Evolutionary conservation across 495 filamentous ascomycete species (phyloP), one percentile per base, ranked within the genome.

Genomic region (Aspergillus biplanus): DNA sequence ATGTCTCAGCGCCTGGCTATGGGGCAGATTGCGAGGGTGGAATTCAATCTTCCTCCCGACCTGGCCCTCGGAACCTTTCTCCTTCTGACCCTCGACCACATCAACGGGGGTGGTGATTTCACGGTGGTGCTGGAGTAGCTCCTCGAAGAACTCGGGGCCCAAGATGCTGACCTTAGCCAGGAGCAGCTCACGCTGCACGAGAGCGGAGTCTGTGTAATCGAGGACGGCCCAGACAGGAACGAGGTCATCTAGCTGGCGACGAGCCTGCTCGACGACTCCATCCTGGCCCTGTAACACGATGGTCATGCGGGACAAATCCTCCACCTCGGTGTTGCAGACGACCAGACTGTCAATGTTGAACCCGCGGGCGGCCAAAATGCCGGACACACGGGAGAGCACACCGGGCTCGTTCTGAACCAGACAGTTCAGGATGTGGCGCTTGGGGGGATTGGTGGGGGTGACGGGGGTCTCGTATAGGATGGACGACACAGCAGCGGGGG

Each of bases 261-360:
- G 89, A 50, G 95, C 95, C 80, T 99, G 95, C 83, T 99, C 95
- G 15, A 99, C 93, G 21, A 99, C 95, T 52, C 93, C 95, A 69
- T 98, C 93, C 77, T 97, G 94, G 42, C 95, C 95, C 61, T 90
- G 90, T 47, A 99, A 83, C 59, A 99, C 95, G 66, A 99, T 99
- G 44, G 95, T 98, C 95, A 99, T 99, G 68, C 95, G 93, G 21
- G 92, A 96, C 33, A 99, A 71, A 69, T 99, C 94, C 67, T 92
- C 92, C n/a, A 99, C 94, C 78, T 97, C 95, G 48, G 95, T 99
- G 74, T 90, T 93, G 81, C 95, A 98, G 44, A 99, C 95, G 53
- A 99, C 95, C 60, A 99, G 82, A 59, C 90, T 94, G 85, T 99
- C 95, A 73, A 99, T 99, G 81, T 99, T 99, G 88, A 99, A 99